These are phyloP conservation scores for Drechslerella stenobrocha DNA, from an alignment of 2,329 filamentous ascomycete species.

Conservation along the genomic window DNA sequence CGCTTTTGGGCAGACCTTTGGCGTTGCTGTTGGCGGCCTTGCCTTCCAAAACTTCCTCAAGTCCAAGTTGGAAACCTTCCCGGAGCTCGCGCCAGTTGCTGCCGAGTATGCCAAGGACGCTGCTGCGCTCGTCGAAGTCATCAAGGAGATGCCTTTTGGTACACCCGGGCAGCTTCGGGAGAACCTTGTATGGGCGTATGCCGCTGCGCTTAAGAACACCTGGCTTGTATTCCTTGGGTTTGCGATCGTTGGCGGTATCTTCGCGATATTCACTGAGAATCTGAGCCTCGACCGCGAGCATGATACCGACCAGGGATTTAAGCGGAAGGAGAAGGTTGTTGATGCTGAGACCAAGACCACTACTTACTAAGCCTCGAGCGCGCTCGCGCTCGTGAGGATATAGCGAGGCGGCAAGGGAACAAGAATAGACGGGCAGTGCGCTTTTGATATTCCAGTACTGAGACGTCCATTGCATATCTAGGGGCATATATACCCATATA, in stretches of 20 bases:
- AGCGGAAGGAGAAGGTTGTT: constrained; percentile 54
- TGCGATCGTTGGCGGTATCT: constrained; percentile 60
- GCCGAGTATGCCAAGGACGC: constrained; percentile 63
- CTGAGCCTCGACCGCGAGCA: constrained; percentile 59
- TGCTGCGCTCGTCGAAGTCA: constrained; percentile 64
- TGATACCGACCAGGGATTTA: constrained; percentile 60
- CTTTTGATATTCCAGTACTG: too few relatives aligned
- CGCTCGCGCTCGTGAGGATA: too few relatives aligned
- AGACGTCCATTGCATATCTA: too few relatives aligned
- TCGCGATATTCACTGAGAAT: constrained; percentile 61
- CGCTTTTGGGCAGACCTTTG: constrained; percentile 67
- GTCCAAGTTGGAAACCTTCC: constrained; percentile 59
- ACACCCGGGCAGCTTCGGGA: constrained; percentile 53
- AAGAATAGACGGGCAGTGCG: constrained; percentile 19
- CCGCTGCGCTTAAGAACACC: constrained; percentile 61
- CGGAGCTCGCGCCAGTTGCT: constrained; percentile 59
- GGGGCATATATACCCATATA: too few relatives aligned
- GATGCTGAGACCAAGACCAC: constrained; percentile 37
- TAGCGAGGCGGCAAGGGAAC: constrained; percentile 13
- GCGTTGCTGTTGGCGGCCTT: constrained; percentile 69
- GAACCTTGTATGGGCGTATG: constrained; percentile 61
- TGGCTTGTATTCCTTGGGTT: constrained; percentile 64
- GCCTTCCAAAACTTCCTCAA: constrained; percentile 70
- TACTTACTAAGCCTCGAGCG: background rate
- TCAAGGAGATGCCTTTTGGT: constrained; percentile 61